Evolutionary conservation across 441 rosid species (phyloP).

Genomic region (Kokia cookei): DNA sequence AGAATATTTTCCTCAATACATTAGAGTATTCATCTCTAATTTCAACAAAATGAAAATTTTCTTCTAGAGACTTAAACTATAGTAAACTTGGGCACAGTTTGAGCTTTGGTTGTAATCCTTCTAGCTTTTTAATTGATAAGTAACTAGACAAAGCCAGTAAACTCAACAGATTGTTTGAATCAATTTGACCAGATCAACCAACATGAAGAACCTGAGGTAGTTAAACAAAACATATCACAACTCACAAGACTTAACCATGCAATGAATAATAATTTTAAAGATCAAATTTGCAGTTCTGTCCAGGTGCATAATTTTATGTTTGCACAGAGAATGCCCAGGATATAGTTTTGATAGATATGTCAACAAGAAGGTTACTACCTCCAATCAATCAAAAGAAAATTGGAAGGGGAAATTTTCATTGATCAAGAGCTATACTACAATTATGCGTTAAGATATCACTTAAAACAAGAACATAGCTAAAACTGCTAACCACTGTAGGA

Average conservation of each 20-base stretch:
- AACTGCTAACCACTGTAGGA: neutral
- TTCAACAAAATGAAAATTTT: too few species aligned
- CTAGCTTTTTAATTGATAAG: neutral
- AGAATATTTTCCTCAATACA: too few species aligned
- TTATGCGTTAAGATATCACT: too few species aligned
- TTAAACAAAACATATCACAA: neutral
- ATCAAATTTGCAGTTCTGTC: neutral
- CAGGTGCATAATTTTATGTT: neutral
- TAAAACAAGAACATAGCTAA: too few species aligned
- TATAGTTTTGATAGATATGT: neutral
- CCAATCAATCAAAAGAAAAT: neutral
- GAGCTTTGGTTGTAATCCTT: neutral
- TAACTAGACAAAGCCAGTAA: neutral
- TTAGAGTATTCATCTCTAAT: too few species aligned
- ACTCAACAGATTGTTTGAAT: neutral
- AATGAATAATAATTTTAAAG: neutral
- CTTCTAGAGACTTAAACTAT: neutral
- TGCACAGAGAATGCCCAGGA: neutral
- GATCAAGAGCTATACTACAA: too few species aligned
- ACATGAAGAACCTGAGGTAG: neutral
- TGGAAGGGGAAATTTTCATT: neutral
- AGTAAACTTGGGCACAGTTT: neutral
- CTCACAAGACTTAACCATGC: neutral
- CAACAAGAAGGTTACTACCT: neutral
- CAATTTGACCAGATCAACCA: neutral